phyloP scores from a whole-genome alignment of 805 yeast genomes.

The Yarrowia keelungensis region DNA sequence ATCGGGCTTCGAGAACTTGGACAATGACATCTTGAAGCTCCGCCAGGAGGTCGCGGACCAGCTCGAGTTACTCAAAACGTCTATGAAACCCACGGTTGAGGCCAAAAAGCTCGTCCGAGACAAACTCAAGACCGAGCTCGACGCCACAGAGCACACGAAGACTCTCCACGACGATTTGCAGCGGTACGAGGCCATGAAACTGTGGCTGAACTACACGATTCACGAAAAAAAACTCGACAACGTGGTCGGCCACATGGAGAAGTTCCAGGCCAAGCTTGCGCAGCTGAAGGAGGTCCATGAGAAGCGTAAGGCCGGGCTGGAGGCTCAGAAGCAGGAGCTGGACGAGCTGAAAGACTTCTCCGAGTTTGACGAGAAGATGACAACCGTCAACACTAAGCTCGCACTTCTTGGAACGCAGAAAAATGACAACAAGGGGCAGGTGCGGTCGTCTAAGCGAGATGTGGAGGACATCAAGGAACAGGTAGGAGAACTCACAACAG shows the following conservation, averaged over 20 bases:
- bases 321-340: slow-evolving; percentile 1
- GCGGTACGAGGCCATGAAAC: slow-evolving; percentile 8
- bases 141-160: slow-evolving; percentile 10
- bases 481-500: not conserved
- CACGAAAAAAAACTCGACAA: not conserved
- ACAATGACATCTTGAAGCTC: slow-evolving; percentile 53
- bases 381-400: not conserved
- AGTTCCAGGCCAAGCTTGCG: not conserved
- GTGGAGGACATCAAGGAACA: not conserved
- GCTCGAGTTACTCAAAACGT: slow-evolving; percentile 53
- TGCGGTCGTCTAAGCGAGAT: not conserved
- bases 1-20: slow-evolving; percentile 69
- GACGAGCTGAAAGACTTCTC: not conserved
- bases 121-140: slow-evolving; percentile 17
- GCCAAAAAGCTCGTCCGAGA: slow-evolving; percentile 44
- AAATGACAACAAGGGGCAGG: not conserved
- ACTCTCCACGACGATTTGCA: slow-evolving; percentile 8
- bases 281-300: slow-evolving; percentile 3
- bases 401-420: not conserved
- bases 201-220: slow-evolving; percentile 4
- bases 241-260: not conserved
- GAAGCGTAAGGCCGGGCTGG: slow-evolving; percentile 1
- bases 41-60: slow-evolving; percentile 54
- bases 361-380: not conserved
- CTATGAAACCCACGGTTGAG: slow-evolving; percentile 52